Conservation (phyloP, 2,329 filamentous ascomycete species). For the Diaporthe ilicicola region DNA sequence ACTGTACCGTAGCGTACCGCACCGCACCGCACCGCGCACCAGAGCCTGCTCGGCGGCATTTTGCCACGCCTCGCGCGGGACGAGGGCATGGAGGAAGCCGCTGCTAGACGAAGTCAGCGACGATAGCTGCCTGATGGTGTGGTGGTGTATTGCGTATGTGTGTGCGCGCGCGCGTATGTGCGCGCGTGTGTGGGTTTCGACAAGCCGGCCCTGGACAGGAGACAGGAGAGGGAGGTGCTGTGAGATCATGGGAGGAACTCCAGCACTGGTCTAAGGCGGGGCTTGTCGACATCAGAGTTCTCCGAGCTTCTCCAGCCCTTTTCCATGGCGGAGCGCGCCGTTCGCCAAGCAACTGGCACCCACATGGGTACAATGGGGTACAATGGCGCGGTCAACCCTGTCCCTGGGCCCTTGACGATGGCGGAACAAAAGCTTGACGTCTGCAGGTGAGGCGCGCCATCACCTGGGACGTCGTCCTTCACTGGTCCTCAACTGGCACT, state of each 20-base stretch:
- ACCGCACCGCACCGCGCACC: not conserved
- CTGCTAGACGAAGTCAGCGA: not conserved
- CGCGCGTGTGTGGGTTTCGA: slow-evolving; percentile 1
- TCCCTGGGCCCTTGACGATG: not conserved
- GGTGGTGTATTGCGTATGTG: not conserved
- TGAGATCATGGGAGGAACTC: not conserved
- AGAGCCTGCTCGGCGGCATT: slow-evolving; percentile 4
- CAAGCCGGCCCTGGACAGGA: slow-evolving; percentile 20
- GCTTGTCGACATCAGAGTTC: slow-evolving; percentile 21
- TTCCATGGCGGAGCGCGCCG: slow-evolving; percentile 19
- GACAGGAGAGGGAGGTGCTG: slow-evolving; percentile 13
- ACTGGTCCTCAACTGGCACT: too few species aligned
- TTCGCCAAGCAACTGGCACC: slow-evolving; percentile 21
- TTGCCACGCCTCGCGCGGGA: slow-evolving; percentile 11
- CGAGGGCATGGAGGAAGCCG: not conserved
- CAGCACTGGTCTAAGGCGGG: not conserved
- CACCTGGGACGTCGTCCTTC: not conserved
- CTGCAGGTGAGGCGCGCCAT: not conserved
- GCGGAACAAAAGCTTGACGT: slow-evolving; percentile 1
- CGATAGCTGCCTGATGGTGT: slow-evolving; percentile 9
- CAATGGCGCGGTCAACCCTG: slow-evolving; percentile 16
- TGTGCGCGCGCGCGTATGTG: not conserved
- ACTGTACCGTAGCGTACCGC: not conserved
- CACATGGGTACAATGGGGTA: slow-evolving; percentile 7
- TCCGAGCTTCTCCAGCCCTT: slow-evolving; percentile 19